A percentile compares a stretch with the other conserved stretches of the same genome.
Conservation (phyloP, 2,329 filamentous ascomycete genomes). For the Myriosclerotinia curreyana region DNA sequence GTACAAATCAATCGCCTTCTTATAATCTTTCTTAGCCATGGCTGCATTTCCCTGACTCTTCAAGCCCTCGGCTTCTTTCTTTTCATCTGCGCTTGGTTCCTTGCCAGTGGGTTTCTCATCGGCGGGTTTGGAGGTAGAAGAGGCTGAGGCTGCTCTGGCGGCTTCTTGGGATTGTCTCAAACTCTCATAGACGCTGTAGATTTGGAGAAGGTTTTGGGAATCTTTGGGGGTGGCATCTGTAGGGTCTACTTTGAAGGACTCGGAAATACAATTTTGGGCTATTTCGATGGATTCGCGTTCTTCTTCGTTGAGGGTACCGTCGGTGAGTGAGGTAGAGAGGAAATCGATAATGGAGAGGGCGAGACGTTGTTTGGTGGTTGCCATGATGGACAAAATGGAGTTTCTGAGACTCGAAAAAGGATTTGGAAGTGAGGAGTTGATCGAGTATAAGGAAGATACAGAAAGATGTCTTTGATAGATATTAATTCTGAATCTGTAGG, state of each 20-base stretch:
- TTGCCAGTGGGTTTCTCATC: slow-evolving; percentile 42
- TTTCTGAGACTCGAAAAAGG: background rate
- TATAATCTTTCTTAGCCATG: slow-evolving; percentile 93
- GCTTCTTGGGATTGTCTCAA: slow-evolving; percentile 56
- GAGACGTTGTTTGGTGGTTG: slow-evolving; percentile 65
- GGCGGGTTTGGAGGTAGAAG: slow-evolving; percentile 46
- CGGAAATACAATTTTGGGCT: slow-evolving; percentile 88
- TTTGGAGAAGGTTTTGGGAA: slow-evolving; percentile 80
- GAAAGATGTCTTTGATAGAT: background rate
- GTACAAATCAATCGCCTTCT: slow-evolving; percentile 78
- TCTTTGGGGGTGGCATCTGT: slow-evolving; percentile 74
- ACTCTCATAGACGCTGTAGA: slow-evolving; percentile 97
- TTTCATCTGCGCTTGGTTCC: slow-evolving; percentile 50
- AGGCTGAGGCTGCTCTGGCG: slow-evolving; percentile 41
- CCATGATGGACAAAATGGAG: slow-evolving; percentile 29
- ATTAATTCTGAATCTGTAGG: background rate
- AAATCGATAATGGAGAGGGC: slow-evolving; percentile 98
- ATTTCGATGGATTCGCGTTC: slow-evolving; percentile 94
- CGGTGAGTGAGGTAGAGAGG: slow-evolving; percentile 75
- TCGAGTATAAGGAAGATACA: background rate
- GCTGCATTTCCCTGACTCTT: slow-evolving; percentile 91
- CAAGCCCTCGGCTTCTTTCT: slow-evolving; percentile 79
- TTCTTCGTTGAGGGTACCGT: slow-evolving; percentile 83
- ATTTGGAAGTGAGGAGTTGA: background rate
- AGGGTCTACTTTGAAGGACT: slow-evolving; percentile 94